These are phyloP conservation scores for Aspergillus luchuensis DNA, from an alignment of 2,329 filamentous ascomycete genomes.

Conservation along the genomic window DNA sequence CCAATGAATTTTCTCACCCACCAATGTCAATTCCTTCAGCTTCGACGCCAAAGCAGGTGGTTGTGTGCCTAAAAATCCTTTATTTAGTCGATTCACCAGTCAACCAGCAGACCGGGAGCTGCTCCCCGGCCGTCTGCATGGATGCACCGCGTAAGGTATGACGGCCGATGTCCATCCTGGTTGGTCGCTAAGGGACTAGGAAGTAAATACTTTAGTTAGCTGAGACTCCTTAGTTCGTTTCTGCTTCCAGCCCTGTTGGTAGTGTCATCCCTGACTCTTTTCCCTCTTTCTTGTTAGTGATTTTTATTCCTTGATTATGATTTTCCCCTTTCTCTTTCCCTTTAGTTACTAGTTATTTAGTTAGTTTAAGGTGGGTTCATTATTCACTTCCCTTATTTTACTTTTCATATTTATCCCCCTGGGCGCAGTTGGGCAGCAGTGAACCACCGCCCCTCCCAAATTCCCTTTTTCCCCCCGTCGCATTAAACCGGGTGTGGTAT, in stretches of 20 bases:
- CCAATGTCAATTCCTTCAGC: neutral
- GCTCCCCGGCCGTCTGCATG: slow-evolving; percentile 4
- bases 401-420: neutral
- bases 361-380: neutral
- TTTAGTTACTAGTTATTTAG: neutral
- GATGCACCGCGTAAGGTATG: slow-evolving; percentile 4
- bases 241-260: neutral
- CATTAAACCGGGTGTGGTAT: neutral
- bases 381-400: neutral
- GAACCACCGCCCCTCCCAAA: neutral
- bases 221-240: slow-evolving; percentile 4
- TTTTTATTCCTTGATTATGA: neutral
- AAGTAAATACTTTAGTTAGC: neutral
- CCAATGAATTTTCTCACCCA: too few relatives aligned
- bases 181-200: neutral
- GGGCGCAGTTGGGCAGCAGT: neutral
- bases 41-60: neutral
- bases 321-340: neutral
- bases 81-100: slow-evolving; percentile 4
- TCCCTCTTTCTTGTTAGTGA: neutral
- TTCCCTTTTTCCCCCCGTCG: neutral
- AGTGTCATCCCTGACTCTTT: neutral
- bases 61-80: slow-evolving; percentile 6
- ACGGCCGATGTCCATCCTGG: neutral
- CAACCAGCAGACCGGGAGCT: neutral